These are phyloP conservation scores for Pythium volutum DNA, from an alignment of 352 stramenopile species.

Conservation along the genomic window DNA sequence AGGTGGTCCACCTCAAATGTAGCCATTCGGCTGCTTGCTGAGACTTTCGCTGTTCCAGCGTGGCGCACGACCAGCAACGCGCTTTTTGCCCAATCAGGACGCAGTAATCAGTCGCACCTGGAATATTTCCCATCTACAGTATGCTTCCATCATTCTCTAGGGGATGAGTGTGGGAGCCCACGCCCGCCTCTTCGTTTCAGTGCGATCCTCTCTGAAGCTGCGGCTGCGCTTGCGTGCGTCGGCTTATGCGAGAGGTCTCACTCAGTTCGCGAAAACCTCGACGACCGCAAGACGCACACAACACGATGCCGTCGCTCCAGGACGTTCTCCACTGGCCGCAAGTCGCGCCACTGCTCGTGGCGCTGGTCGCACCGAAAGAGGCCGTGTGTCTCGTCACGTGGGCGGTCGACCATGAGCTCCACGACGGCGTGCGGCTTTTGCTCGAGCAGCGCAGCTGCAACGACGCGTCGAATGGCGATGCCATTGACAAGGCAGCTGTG, in stretches of 20 bases:
- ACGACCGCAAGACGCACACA: not conserved
- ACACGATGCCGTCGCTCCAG: slow-evolving; percentile 9
- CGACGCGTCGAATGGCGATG: too few relatives aligned
- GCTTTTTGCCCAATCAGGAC: too few relatives aligned
- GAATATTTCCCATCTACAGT: too few relatives aligned
- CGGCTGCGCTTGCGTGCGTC: too few relatives aligned
- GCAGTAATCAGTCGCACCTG: not conserved
- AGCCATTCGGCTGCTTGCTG: not conserved
- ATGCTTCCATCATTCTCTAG: not conserved
- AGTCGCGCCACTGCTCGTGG: slow-evolving; percentile 1
- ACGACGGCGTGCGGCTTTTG: slow-evolving; percentile 6
- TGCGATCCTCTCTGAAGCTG: too few relatives aligned
- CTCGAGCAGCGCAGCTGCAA: not conserved
- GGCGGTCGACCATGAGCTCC: slow-evolving; percentile 3
- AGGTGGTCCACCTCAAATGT: slow-evolving; percentile 9
- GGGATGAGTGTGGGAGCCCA: too few relatives aligned
- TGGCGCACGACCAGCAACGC: too few relatives aligned
- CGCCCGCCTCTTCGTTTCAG: not conserved
- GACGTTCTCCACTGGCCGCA: slow-evolving; percentile 14
- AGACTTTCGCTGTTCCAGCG: too few relatives aligned
- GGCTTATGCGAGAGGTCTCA: not conserved
- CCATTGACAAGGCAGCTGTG: not conserved
- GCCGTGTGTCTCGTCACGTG: slow-evolving; percentile 2
- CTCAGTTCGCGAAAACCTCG: not conserved
- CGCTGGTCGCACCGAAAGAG: not conserved